Percentiles rank a stretch among this genome's conserved stretches.
Conservation (phyloP, 306 rosid genomes). For the Arachis stenosperma region DNA sequence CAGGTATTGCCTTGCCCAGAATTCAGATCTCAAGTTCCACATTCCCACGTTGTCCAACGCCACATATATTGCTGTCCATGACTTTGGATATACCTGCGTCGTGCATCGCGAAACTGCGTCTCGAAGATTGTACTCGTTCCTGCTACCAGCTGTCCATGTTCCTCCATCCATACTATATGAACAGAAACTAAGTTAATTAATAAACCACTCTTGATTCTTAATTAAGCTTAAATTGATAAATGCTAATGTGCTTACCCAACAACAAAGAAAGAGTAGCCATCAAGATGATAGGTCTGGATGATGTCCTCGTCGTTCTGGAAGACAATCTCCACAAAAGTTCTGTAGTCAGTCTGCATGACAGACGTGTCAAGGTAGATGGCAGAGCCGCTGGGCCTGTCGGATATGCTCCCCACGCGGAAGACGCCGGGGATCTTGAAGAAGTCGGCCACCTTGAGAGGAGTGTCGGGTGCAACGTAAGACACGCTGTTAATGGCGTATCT, state of each 20-base stretch:
- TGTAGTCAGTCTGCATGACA: conserved; percentile 81
- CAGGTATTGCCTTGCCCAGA: conserved; percentile 91
- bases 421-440: conserved; percentile 77
- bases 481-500: conserved; percentile 93
- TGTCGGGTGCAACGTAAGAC: conserved; percentile 80
- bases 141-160: conserved; percentile 67
- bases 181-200: too few relatives aligned
- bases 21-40: conserved; percentile 97
- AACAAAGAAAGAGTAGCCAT: conserved; percentile 94
- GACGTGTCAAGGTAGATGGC: conserved; percentile 86
- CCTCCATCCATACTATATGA: conserved; percentile 92
- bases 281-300: conserved; percentile 80
- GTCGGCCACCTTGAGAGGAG: conserved; percentile 92
- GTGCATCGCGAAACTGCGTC: conserved; percentile 93
- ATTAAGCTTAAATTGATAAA: too few relatives aligned
- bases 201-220: too few relatives aligned
- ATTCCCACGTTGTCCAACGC: conserved; percentile 95
- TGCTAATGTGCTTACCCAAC: conserved; percentile 67
- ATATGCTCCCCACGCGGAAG: conserved; percentile 80
- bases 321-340: conserved; percentile 79
- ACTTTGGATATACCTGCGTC: conserved; percentile 85
- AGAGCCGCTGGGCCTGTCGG: conserved; percentile 75
- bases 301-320: conserved; percentile 87
- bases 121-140: conserved; percentile 78
- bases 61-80: conserved; percentile 88